Base-by-base conservation (phyloP, 2,329 filamentous ascomycete species). In the Fusarium proliferatum region DNA sequence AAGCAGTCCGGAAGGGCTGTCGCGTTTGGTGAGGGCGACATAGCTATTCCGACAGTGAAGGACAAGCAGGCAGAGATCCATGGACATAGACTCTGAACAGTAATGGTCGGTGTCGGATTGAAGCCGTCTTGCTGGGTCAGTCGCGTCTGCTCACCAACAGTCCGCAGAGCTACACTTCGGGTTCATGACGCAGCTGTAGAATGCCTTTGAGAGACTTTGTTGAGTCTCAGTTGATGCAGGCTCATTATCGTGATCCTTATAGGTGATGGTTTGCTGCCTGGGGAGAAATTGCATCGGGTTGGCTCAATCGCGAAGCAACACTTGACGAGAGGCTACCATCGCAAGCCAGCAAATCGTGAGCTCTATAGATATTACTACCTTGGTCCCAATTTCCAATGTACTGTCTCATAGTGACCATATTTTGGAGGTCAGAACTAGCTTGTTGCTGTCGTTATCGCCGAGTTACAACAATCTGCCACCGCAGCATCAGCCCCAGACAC, bases 351-450 rank as follows among this genome's bases (percentile, higher is more conserved):
- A 23, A 15, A 33, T 33, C 30, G 15, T 2, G 4, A 23, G 10
- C 2, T 26, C 19, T 13, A 23, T 6, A 26, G 0, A 2, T 0
- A 3, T 2, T 3, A 9, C 13, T 13, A 26, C 3, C 16, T 4
- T 5, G 2, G 17, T 6, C 0, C 21, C 12, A 26, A 15, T 15
- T 6, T 16, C 0, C 4, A 11, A 8, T 5, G 3, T 7, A 0
- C 1, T 2, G 1, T 21, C 6, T 19, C 30, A 11, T 6, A 7
- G 23, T 2, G 30, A 23, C 3, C 5, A 2, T 6, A 0, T 51
- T 34, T 34, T 23, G 0, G 8, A 10, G 30, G 9, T 10, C 3
- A 5, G 1, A 23, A 0, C 4, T 23, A 13, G 8, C 30, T 51
- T 23, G 7, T 23, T 34, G 16, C 30, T 13, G 1, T 13, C 5